Conservation (phyloP, 345 rosid species). For the Bretschneidera sinensis region DNA sequence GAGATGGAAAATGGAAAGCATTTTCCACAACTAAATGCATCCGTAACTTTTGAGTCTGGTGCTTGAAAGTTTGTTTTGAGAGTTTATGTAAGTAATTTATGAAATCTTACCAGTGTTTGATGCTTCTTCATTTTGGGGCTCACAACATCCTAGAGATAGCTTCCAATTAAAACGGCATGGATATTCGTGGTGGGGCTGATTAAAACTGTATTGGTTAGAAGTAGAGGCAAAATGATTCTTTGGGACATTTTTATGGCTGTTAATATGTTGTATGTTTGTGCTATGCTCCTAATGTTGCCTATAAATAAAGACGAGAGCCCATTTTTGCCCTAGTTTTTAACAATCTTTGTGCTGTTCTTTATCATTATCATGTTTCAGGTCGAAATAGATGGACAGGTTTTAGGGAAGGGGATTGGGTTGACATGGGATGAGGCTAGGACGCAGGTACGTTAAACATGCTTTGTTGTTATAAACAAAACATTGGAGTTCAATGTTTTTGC, state of each 20-base stretch:
- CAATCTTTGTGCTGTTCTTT: conserved; percentile 5
- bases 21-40: no score
- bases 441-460: conserved; percentile 45
- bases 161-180: no score
- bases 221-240: not conserved
- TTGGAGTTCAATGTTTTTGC: no score
- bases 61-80: no score
- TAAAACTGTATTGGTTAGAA: not conserved
- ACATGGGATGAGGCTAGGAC: conserved; percentile 95
- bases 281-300: not conserved
- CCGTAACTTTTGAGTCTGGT: no score
- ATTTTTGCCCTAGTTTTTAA: conserved; percentile 9
- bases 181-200: no score
- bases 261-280: not conserved
- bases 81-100: no score
- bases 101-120: no score
- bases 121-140: no score
- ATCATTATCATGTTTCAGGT: conserved; percentile 44
- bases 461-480: conserved; percentile 6
- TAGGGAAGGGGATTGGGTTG: conserved; percentile 79
- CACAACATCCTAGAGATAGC: no score
- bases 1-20: no score
- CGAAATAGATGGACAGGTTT: conserved; percentile 84
- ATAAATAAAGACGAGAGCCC: not conserved
- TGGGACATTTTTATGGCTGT: not conserved